phyloP scores from a whole-genome alignment of 306 rosid species.

The Ziziphus jujuba region DNA sequence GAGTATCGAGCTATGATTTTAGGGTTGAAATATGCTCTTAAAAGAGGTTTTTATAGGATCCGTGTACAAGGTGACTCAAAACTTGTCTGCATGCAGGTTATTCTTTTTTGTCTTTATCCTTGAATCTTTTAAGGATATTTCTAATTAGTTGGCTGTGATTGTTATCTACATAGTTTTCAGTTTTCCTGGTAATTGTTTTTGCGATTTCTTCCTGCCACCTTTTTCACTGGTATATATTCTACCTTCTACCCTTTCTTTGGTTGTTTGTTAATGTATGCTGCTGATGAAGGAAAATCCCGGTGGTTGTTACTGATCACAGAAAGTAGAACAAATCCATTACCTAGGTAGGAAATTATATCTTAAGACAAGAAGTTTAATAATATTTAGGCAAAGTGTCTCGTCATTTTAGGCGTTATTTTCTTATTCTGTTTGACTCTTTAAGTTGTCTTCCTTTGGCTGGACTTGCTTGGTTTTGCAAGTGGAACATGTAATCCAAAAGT shows the following conservation, averaged over 20 bases:
- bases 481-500: not conserved
- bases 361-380: not conserved
- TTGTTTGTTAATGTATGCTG: not conserved
- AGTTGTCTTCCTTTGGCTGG: not conserved
- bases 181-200: not conserved
- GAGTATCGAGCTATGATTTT: constrained; percentile 89
- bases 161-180: not conserved
- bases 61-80: constrained; percentile 82
- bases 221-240: not conserved
- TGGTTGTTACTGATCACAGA: not conserved
- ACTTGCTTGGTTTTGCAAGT: not conserved
- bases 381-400: not conserved
- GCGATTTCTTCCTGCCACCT: not conserved
- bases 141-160: not conserved
- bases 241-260: not conserved
- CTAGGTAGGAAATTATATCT: no score
- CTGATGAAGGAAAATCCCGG: not conserved
- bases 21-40: constrained; percentile 83
- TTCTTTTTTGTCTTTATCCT: not conserved
- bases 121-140: no score
- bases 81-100: constrained; percentile 95
- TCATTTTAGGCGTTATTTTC: not conserved
- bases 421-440: not conserved
- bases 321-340: not conserved
- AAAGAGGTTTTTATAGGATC: constrained; percentile 71